Evolutionary conservation across 83 land plant species (phyloP).

Genomic region (Larix sibirica): DNA sequence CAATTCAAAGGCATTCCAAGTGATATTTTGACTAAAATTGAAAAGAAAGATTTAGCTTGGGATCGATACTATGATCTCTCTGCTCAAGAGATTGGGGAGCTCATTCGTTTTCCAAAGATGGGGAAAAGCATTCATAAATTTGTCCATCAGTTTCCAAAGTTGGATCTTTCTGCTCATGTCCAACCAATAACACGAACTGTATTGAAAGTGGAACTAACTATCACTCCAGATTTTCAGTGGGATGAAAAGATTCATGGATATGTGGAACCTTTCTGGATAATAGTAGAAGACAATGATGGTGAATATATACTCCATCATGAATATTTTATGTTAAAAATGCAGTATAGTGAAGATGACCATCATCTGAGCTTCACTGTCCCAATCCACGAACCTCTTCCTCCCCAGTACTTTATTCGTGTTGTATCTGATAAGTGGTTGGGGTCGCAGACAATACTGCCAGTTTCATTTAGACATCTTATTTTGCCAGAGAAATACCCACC

Average conservation of each 20-base stretch:
- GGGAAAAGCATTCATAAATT: conserved; percentile 77
- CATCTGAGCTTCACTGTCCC: conserved; percentile 87
- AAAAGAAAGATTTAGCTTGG: conserved; percentile 93
- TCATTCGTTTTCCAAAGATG: conserved; percentile 76
- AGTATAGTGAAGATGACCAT: conserved; percentile 91
- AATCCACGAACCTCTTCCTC: conserved; percentile 89
- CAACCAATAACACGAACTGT: conserved; percentile 92
- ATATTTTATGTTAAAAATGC: conserved; percentile 87
- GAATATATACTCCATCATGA: conserved; percentile 94
- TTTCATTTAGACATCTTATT: conserved; percentile 89
- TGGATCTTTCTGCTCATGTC: conserved; percentile 83
- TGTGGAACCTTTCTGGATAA: conserved; percentile 94
- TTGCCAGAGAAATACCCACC: conserved; percentile 95
- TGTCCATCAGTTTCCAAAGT: conserved; percentile 91
- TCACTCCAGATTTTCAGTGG: conserved; percentile 96
- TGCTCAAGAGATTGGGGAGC: conserved; percentile 91
- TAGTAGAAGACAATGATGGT: conserved; percentile 97
- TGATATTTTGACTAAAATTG: conserved; percentile 83
- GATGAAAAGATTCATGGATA: conserved; percentile 94
- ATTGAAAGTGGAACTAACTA: conserved; percentile 81
- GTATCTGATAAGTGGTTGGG: conserved; percentile 95
- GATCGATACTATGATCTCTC: conserved; percentile 93
- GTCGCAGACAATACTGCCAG: conserved; percentile 87
- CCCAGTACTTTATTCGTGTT: conserved; percentile 93
- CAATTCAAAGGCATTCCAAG: conserved; percentile 86